phyloP scores from a whole-genome alignment of 1,139 yeast genomes.

The Geotrichum europaeum region DNA sequence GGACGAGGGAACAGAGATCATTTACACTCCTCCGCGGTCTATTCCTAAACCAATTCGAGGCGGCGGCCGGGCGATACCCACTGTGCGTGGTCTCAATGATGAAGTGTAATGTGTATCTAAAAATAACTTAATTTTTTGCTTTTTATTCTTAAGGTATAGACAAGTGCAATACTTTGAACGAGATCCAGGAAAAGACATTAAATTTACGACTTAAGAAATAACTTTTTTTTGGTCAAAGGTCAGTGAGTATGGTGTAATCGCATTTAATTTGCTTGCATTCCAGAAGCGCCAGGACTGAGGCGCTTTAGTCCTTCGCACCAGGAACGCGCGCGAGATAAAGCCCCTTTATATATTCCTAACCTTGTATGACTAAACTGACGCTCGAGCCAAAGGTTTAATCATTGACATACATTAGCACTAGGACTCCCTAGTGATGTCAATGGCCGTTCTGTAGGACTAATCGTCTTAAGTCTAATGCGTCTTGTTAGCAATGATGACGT shows the following conservation, averaged over 20 bases:
- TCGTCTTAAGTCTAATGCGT: neutral
- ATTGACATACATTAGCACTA: neutral
- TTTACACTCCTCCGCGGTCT: slow-evolving; percentile 9
- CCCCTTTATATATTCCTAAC: neutral
- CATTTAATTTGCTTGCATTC: neutral
- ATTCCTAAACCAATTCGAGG: slow-evolving; percentile 13
- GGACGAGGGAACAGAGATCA: slow-evolving; percentile 6
- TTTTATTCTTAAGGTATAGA: neutral
- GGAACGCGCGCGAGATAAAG: neutral
- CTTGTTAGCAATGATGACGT: neutral
- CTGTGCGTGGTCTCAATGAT: slow-evolving; percentile 5
- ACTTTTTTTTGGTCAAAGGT: neutral
- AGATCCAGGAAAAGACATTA: neutral
- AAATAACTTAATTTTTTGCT: too few species aligned
- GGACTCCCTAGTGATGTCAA: neutral
- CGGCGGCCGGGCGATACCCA: slow-evolving; percentile 6
- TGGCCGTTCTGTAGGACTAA: too few species aligned
- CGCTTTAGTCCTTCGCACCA: neutral
- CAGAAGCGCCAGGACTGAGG: neutral
- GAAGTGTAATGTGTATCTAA: neutral
- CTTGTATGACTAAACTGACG: neutral
- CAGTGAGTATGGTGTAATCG: neutral
- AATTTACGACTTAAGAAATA: neutral
- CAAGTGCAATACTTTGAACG: neutral
- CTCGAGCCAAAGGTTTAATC: neutral